phyloP scores from a whole-genome alignment of 2,329 filamentous ascomycete genomes.

The Biscogniauxia marginata region DNA sequence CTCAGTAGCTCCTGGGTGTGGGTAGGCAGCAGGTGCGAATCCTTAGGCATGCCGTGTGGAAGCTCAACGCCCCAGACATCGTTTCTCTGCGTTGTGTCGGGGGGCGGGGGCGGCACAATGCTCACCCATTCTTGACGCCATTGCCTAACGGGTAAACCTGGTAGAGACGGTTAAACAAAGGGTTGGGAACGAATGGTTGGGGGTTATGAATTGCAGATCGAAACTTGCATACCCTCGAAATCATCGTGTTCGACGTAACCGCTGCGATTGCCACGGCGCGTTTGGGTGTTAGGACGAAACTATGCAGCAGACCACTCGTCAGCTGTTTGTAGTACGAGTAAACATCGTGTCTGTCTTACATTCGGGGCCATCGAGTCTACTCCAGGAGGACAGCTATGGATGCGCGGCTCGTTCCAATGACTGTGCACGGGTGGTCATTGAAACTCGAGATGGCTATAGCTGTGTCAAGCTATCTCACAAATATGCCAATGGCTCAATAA shows the following conservation, averaged over 20 bases:
- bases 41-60: constrained; percentile 79
- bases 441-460: background rate
- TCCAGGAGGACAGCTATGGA: background rate
- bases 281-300: constrained; percentile 40
- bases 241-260: constrained; percentile 61
- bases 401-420: background rate
- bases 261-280: constrained; percentile 55
- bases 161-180: background rate
- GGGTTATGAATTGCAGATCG: background rate
- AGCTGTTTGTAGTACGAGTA: background rate
- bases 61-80: constrained; percentile 74
- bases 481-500: background rate
- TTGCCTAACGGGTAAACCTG: constrained; percentile 84
- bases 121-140: constrained; percentile 74
- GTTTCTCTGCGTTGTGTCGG: constrained; percentile 62
- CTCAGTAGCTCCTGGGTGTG: constrained; percentile 82
- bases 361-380: constrained; percentile 26
- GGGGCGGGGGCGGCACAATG: constrained; percentile 63
- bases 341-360: constrained; percentile 10
- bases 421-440: background rate
- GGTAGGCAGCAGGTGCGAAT: constrained; percentile 72
- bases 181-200: background rate
- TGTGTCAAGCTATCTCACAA: background rate
- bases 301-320: constrained; percentile 5
- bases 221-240: constrained; percentile 49